These are phyloP conservation scores for Phytopythium cucurbitacearum DNA, from an alignment of 352 stramenopile genomes.

Conservation along the genomic window DNA sequence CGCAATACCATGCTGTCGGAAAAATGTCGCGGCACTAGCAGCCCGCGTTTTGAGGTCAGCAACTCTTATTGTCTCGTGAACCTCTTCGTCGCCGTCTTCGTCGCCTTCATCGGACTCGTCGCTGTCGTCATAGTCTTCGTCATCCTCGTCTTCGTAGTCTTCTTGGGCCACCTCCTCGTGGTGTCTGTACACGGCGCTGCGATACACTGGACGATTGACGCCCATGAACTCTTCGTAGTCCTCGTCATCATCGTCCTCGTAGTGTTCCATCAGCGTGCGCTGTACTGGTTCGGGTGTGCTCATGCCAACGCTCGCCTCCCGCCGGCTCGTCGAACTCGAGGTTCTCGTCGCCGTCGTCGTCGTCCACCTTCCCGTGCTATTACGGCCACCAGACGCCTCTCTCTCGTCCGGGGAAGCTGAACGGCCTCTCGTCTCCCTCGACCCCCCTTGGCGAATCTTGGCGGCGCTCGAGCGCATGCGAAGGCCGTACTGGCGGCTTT, in stretches of 20 bases:
- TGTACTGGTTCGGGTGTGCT: slow-evolving; percentile 55
- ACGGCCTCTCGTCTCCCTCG: not conserved
- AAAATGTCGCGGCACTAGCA: slow-evolving; percentile 24
- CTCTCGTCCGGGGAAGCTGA: slow-evolving; percentile 15
- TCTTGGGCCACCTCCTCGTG: slow-evolving; percentile 6
- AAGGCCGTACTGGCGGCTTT: not conserved
- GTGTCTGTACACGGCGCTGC: slow-evolving; percentile 9
- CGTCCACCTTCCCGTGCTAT: too few relatives aligned
- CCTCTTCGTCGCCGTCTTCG: slow-evolving; percentile 26
- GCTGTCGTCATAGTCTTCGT: slow-evolving; percentile 17
- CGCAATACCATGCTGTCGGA: slow-evolving; percentile 4
- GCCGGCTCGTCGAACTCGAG: slow-evolving; percentile 1
- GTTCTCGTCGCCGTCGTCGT: slow-evolving; percentile 1
- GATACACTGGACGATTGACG: not conserved
- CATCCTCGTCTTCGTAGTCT: slow-evolving; percentile 20
- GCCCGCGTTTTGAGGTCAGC: slow-evolving; percentile 22
- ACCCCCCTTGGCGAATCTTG: not conserved
- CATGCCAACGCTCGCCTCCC: slow-evolving; percentile 11
- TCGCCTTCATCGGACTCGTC: slow-evolving; percentile 36
- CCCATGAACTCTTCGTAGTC: slow-evolving; percentile 22
- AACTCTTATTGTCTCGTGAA: slow-evolving; percentile 21
- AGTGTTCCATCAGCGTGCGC: slow-evolving; percentile 47
- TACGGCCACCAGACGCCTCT: not conserved
- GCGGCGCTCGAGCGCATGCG: slow-evolving; percentile 6
- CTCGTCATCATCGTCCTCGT: slow-evolving; percentile 37